These are phyloP conservation scores for Tetrapisispora nanseiensis DNA, from an alignment of 805 yeast genomes.

Conservation along the genomic window DNA sequence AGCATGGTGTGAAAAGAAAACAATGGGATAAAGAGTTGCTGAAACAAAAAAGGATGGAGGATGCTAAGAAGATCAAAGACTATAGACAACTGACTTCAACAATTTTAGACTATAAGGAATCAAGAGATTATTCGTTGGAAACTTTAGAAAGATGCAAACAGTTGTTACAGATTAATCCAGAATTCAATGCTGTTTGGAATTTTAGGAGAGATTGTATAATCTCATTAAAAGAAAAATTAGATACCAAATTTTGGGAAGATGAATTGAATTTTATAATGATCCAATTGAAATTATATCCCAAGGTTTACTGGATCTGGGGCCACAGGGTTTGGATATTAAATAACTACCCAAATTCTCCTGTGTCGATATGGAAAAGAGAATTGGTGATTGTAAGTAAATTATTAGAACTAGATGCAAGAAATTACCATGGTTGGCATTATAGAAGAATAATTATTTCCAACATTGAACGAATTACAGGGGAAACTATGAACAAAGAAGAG, in stretches of 20 bases:
- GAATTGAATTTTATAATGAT: slow-evolving; percentile 57
- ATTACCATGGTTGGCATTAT: slow-evolving; percentile 95
- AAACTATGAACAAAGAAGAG: slow-evolving; percentile 39
- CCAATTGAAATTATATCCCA: slow-evolving; percentile 60
- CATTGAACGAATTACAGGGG: slow-evolving; percentile 15
- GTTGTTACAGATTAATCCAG: slow-evolving; percentile 65
- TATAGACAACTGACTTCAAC: slow-evolving; percentile 40
- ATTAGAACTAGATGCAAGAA: slow-evolving; percentile 65
- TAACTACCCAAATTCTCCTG: slow-evolving; percentile 35
- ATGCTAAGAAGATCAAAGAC: slow-evolving; percentile 46
- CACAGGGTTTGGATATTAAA: slow-evolving; percentile 79
- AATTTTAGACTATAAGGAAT: slow-evolving; percentile 33
- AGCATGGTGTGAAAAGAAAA: slow-evolving; percentile 65
- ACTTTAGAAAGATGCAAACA: slow-evolving; percentile 46
- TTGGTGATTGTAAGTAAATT: slow-evolving; percentile 58
- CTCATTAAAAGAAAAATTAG: slow-evolving; percentile 14
- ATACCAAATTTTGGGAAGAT: slow-evolving; percentile 30
- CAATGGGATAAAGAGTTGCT: slow-evolving; percentile 47
- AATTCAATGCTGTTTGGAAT: slow-evolving; percentile 85
- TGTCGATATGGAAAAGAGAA: slow-evolving; percentile 58
- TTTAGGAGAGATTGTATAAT: slow-evolving; percentile 63
- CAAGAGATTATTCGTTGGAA: slow-evolving; percentile 26
- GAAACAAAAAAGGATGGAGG: slow-evolving; percentile 43
- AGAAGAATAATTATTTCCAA: slow-evolving; percentile 57
- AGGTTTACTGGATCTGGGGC: slow-evolving; percentile 95